Evolutionary conservation across 495 filamentous ascomycete genomes (phyloP).

Genomic region (Penicillium steckii): DNA sequence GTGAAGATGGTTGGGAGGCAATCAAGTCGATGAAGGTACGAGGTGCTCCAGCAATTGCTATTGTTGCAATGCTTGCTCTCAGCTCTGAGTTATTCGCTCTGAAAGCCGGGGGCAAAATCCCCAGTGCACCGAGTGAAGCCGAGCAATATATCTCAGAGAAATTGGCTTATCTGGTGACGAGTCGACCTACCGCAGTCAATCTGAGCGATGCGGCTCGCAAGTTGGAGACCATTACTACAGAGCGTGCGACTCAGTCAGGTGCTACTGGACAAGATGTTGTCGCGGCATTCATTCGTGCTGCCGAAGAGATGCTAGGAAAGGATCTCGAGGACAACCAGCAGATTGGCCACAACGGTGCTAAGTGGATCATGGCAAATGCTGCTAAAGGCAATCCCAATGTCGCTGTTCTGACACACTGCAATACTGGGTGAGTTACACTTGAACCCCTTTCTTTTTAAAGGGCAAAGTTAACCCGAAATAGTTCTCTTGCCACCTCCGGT

Average conservation of each 20-base stretch:
- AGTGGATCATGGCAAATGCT: conserved; percentile 68
- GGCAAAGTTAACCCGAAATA: conserved; percentile 26
- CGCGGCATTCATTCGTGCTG: conserved; percentile 67
- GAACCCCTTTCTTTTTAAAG: not conserved
- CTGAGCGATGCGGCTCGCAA: conserved; percentile 84
- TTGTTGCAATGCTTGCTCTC: conserved; percentile 86
- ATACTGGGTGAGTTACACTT: conserved; percentile 69
- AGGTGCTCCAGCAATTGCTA: conserved; percentile 94
- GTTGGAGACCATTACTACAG: conserved; percentile 58
- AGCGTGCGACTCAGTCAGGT: conserved; percentile 27
- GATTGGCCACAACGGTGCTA: conserved; percentile 80
- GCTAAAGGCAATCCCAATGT: conserved; percentile 35
- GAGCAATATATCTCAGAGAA: conserved; percentile 65
- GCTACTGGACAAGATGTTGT: conserved; percentile 50
- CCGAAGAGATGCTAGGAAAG: conserved; percentile 83
- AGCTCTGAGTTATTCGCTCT: conserved; percentile 55
- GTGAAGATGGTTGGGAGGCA: conserved; percentile 84
- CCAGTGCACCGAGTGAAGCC: conserved; percentile 54
- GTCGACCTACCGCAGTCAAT: conserved; percentile 92
- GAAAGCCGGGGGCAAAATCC: conserved; percentile 19
- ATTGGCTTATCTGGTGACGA: conserved; percentile 79
- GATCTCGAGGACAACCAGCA: conserved; percentile 82
- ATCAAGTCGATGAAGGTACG: conserved; percentile 93
- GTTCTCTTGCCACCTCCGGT: conserved; percentile 90
- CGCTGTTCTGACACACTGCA: conserved; percentile 93